Evolutionary conservation across 176 grass and related monocot genomes (phyloP).

Genomic region (Puya raimondii): DNA sequence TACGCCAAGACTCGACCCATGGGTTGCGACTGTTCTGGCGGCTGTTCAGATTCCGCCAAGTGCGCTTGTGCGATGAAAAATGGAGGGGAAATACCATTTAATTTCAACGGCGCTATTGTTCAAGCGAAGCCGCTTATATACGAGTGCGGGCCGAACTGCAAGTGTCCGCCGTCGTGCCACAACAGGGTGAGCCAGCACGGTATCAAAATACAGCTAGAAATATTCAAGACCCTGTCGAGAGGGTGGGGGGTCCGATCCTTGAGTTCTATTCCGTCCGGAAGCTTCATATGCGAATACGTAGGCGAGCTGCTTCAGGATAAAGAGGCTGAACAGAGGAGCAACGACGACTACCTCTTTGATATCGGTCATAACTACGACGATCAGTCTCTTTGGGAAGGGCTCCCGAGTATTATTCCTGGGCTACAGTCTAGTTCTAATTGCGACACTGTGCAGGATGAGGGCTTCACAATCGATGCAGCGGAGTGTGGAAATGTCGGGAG

Average conservation of each 20-base stretch:
- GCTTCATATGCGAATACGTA: slow-evolving; percentile 70
- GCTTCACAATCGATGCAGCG: slow-evolving; percentile 58
- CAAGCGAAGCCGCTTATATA: slow-evolving; percentile 47
- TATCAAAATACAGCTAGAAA: slow-evolving; percentile 54
- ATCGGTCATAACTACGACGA: slow-evolving; percentile 50
- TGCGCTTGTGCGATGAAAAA: slow-evolving; percentile 57
- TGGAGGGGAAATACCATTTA: slow-evolving; percentile 63
- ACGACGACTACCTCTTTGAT: slow-evolving; percentile 62
- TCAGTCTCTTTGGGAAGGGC: slow-evolving; percentile 26
- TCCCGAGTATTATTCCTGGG: slow-evolving; percentile 12
- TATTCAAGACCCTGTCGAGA: slow-evolving; percentile 53
- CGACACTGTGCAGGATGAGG: slow-evolving; percentile 25
- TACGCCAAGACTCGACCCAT: slow-evolving; percentile 24
- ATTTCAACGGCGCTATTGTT: slow-evolving; percentile 52
- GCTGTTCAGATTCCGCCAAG: slow-evolving; percentile 41
- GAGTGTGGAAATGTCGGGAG: slow-evolving; percentile 58
- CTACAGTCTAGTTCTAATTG: slow-evolving; percentile 9
- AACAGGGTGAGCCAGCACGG: slow-evolving; percentile 64
- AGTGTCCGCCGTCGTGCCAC: slow-evolving; percentile 49
- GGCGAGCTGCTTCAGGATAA: slow-evolving; percentile 44
- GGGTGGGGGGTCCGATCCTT: slow-evolving; percentile 81
- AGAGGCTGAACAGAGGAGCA: slow-evolving; percentile 45
- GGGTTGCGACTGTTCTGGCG: slow-evolving; percentile 47
- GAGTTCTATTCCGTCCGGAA: slow-evolving; percentile 58
- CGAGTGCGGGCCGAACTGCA: slow-evolving; percentile 71